Evolutionary conservation across 2,329 filamentous ascomycete species (phyloP), one percentile per base, ranked within the genome.

Genomic region (Onygenales sp.): DNA sequence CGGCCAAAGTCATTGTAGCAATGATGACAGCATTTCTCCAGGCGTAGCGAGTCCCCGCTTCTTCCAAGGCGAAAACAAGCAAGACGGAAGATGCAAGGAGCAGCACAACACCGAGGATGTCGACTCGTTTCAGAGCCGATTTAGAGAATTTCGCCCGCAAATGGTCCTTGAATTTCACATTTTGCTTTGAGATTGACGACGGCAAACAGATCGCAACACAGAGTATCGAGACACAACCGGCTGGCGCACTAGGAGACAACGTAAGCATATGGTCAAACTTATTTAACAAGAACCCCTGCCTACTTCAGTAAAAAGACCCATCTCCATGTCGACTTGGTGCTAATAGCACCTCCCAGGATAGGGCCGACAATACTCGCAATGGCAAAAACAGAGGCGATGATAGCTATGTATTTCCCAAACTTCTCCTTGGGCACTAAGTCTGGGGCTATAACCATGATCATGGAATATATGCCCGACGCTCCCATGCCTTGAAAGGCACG

Each of bases 101-200:
- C 7, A 64, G 54, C 21, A 66, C 51, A 13, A 58, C 62, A 10
- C 69, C 70, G 3, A 66, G 4, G 36, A 64, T 53, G 49, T 72
- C 70, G 11, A 45, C 43, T 45, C 43, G 31, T 45, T n/a, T 45
- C 10, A 45, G 21, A 4, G 43, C 43, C 6, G 43, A 32, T 45
- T 32, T 32, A 11, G 43, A 45, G 21, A 45, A 11, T 31, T 45
- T 45, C 21, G 43, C 43, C 43, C 43, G 43, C 11, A 45, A 14
- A 45, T 45, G 43, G 14, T 45, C 13, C 9, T 11, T 32, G 42
- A 37, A 42, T 34, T 32, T 52, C 21, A 43, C 40, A 37, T 32
- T 51, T 11, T 4, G 52, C 8, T 47, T 52, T 43, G 52, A 42
- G 8, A 42, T 54, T 52, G 13, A 40, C 34, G 40, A 43, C 2